These are phyloP conservation scores for Musa schizocarpa DNA, from an alignment of 176 grass and related monocot species.

Conservation along the genomic window DNA sequence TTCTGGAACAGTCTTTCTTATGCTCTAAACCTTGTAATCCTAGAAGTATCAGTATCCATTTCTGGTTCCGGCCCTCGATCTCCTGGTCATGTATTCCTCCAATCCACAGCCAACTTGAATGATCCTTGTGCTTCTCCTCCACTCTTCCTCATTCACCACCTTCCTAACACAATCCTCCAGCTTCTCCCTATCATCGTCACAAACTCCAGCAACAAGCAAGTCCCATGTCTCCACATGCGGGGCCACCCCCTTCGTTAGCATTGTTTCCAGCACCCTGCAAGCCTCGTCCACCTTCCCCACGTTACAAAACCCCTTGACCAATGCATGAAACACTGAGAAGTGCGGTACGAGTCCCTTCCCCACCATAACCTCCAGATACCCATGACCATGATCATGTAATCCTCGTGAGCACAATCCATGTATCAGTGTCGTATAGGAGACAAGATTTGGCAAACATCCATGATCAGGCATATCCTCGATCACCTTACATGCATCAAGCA, in stretches of 20 bases:
- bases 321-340: constrained; percentile 69
- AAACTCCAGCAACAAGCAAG: constrained; percentile 40
- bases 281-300: constrained; percentile 55
- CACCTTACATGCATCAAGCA: constrained; percentile 77
- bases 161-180: constrained; percentile 16
- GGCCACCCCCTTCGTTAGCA: constrained; percentile 44
- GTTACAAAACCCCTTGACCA: constrained; percentile 59
- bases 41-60: background rate
- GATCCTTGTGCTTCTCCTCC: constrained; percentile 10
- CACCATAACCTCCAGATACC: constrained; percentile 56
- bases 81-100: constrained; percentile 15
- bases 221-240: constrained; percentile 64
- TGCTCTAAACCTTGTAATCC: background rate
- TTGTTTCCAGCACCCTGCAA: constrained; percentile 29
- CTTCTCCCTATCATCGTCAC: constrained; percentile 24
- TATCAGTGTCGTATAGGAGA: constrained; percentile 46
- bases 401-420: constrained; percentile 53
- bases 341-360: constrained; percentile 43
- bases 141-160: constrained; percentile 26
- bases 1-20: background rate
- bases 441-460: constrained; percentile 42
- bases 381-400: constrained; percentile 36
- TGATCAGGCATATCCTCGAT: constrained; percentile 58
- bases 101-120: background rate
- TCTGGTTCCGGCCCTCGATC: background rate